Base-by-base conservation (phyloP, 768 basidiomycete genomes). In the Suillus clintonianus region DNA sequence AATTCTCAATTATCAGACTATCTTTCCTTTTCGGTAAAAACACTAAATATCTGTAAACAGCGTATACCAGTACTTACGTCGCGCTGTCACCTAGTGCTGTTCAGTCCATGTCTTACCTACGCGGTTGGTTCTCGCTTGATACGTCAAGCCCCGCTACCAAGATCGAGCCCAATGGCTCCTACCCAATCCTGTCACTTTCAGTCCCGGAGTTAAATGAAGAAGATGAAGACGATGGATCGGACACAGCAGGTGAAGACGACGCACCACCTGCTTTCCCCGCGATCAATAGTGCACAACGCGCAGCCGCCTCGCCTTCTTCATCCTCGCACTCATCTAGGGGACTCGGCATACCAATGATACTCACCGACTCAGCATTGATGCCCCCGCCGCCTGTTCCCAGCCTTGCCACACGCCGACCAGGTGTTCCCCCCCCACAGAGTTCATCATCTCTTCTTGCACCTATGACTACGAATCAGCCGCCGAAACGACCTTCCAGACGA, bases 231-330 rank as follows among this genome's bases (percentile, higher is more conserved):
- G 75, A 79, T 64, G 71, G 75, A 14, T 76, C 75, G 39, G 81
- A 83, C 59, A 66, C 80, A 8, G 79, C 74, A 71, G 65, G 76
- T 82, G 60, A 78, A 76, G 82, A 89, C 64, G 86, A 92, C 68
- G 68, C 69, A 14, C 88, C 92, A 8, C 92, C 92, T 13, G 85
- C 87, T 1, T 94, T 94, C 72, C 92, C 92, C 30, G 84, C 83
- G 59, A 77, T 86, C 5, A 82, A 82, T 70, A 93, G 92, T 65
- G 89, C 88, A 5, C 92, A 94, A 69, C 85, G 92, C 32, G 78
- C 83, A 27, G 66, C 77, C 41, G 66, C 78, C 13, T 73, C 67
- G 8, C 51, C 63, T 17, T 56, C 66, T 10, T 39, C 60, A 47
- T 48, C 64, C 45, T 65, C 67, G 27, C 19, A 61, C 34, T 10